These are phyloP conservation scores for Apiospora phragmitis DNA, from an alignment of 2,329 filamentous ascomycete species.

Conservation along the genomic window DNA sequence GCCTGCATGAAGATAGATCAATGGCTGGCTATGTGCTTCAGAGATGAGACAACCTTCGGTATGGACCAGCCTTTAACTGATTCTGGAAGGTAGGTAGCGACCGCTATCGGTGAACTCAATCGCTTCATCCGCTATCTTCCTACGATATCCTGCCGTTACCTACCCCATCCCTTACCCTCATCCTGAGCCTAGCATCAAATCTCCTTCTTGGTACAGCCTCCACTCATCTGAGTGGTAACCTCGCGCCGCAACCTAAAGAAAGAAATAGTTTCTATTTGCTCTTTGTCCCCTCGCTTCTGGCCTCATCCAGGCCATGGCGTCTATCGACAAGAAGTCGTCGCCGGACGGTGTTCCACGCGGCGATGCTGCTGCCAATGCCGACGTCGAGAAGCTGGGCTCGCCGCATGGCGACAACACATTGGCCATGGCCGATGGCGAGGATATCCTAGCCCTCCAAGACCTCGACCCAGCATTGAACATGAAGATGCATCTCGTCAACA, in stretches of 20 bases:
- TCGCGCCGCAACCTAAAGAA: background rate
- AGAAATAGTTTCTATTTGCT: background rate
- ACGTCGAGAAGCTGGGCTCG: background rate
- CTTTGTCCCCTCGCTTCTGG: background rate
- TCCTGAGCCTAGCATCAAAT: background rate
- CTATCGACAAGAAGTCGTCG: background rate
- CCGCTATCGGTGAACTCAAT: background rate
- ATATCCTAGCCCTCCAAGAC: conserved; percentile 58
- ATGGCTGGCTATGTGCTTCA: background rate
- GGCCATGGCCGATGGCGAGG: conserved; percentile 30
- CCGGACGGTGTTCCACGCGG: background rate
- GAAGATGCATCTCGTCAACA: conserved; percentile 71
- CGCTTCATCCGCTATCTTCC: background rate
- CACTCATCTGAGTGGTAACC: background rate
- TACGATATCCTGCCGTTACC: background rate
- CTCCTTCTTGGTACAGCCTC: background rate
- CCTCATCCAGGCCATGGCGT: background rate
- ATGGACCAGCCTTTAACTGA: background rate
- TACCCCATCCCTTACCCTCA: background rate
- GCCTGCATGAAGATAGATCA: background rate
- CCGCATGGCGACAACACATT: background rate
- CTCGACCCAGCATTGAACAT: conserved; percentile 62
- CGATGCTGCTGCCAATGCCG: background rate
- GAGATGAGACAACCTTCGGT: background rate
- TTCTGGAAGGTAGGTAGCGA: background rate